Evolutionary conservation across 2,329 filamentous ascomycete genomes (phyloP).

Genomic region (Venturia carpophila): DNA sequence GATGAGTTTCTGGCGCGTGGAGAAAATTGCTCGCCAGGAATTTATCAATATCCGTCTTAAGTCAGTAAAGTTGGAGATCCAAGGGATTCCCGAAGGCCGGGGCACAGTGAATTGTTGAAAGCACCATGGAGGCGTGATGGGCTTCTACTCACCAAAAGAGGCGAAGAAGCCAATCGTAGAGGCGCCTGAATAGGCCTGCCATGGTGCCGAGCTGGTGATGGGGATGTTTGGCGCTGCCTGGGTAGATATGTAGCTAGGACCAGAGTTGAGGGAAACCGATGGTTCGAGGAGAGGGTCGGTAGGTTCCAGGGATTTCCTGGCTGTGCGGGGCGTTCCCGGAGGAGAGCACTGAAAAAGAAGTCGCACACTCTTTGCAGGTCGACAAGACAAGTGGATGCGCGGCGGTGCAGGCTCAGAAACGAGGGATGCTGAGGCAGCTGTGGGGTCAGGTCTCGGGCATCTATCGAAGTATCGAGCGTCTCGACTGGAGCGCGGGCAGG

Average conservation of each 20-base stretch:
- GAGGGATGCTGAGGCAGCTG: constrained; percentile 7
- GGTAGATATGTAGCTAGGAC: constrained; percentile 5
- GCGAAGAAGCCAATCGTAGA: constrained; percentile 97
- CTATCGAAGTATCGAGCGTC: neutral
- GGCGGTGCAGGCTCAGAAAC: neutral
- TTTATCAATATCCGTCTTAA: too few relatives aligned
- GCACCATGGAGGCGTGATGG: constrained; percentile 18
- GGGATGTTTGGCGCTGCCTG: constrained; percentile 7
- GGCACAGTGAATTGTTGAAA: too few relatives aligned
- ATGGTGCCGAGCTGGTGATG: constrained; percentile 43
- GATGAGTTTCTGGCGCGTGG: too few relatives aligned
- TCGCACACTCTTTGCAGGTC: constrained; percentile 2
- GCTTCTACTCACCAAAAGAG: constrained; percentile 75
- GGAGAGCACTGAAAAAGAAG: constrained; percentile 1
- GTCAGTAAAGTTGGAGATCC: too few relatives aligned
- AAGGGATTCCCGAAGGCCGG: too few relatives aligned
- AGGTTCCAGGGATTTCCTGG: constrained; percentile 17
- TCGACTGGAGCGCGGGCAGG: neutral
- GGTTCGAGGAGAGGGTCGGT: constrained; percentile 7
- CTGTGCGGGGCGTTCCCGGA: constrained; percentile 17
- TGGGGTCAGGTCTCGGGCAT: constrained; percentile 11
- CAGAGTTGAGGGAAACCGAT: constrained; percentile 14
- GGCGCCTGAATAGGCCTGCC: constrained; percentile 83
- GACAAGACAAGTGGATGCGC: constrained; percentile 1
- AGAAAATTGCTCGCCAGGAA: too few relatives aligned